Conservation (phyloP, 2,329 filamentous ascomycete genomes). For the Purpureocillium takamizusanense region DNA sequence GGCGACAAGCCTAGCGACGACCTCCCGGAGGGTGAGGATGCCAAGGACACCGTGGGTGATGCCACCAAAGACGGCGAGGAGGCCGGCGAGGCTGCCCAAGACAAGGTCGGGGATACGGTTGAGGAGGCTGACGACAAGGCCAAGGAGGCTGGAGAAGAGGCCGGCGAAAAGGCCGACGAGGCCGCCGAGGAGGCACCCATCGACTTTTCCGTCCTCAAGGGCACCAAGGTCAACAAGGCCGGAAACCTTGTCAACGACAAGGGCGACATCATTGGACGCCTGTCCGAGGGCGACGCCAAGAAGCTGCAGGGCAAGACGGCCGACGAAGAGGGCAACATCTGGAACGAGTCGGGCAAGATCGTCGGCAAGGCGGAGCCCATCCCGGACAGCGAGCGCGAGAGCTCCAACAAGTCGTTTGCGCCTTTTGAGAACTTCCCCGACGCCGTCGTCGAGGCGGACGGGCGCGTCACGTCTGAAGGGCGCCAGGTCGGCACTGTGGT, state of each 20-base stretch:
- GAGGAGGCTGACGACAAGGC: neutral
- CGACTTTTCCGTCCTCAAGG: slow-evolving; percentile 42
- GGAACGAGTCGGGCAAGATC: slow-evolving; percentile 59
- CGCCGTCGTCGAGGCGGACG: slow-evolving; percentile 43
- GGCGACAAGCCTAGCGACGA: neutral
- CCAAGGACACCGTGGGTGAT: neutral
- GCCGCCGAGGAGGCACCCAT: slow-evolving; percentile 14
- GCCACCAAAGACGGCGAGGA: neutral
- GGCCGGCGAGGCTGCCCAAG: neutral
- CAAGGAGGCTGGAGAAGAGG: slow-evolving; percentile 1
- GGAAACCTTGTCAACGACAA: slow-evolving; percentile 48
- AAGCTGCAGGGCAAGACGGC: slow-evolving; percentile 54
- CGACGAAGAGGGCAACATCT: slow-evolving; percentile 61
- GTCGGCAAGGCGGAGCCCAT: slow-evolving; percentile 56
- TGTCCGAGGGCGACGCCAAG: slow-evolving; percentile 55
- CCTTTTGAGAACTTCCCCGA: slow-evolving; percentile 52
- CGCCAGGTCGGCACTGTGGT: slow-evolving; percentile 51
- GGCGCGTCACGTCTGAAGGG: slow-evolving; percentile 39
- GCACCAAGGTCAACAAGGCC: slow-evolving; percentile 48
- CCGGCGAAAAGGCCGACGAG: slow-evolving; percentile 4
- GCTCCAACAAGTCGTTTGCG: slow-evolving; percentile 29
- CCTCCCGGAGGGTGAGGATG: neutral
- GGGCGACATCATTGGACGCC: slow-evolving; percentile 47
- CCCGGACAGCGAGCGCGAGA: slow-evolving; percentile 43
- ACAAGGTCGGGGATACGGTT: neutral